Base-by-base conservation (phyloP, 1,139 yeast genomes). In the Candida sp. region DNA sequence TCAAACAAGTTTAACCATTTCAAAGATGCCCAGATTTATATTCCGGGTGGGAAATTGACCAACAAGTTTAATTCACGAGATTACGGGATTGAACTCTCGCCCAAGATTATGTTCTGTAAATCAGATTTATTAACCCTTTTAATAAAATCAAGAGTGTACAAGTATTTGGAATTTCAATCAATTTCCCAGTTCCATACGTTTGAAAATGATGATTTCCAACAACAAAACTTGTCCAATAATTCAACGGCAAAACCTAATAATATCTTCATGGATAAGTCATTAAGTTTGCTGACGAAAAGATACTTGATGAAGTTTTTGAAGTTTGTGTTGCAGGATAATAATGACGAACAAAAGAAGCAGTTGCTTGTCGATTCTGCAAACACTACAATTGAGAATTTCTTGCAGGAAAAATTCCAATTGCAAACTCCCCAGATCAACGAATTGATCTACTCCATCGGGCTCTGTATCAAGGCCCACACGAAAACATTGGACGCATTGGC, bases 111-210 rank as follows among this genome's bases (percentile, higher is more conserved):
- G 70, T 93, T 93, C 66, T 93, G 97, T 38, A 82, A 84, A 61
- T 85, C 95, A 7, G 97, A 90, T 61, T 73, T 95, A 56, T 74
- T 93, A 51, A 79, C 87, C 6, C 72, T 93, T 44, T 74, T 93
- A 46, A 75, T 90, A 46, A 85, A 87, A 59, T 83, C 95, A 39
- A 77, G 97, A 49, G 97, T 93, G 29, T 87, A 88, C 62, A 85
- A 87, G 59, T 93, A 93, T 66, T 75, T 93, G 60, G 98, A 93
- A 62, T 91, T 93, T 68, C 95, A 89, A 66, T 84, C 97, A 29
- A 69, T 93, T 50, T 81, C 90, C 38, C 84, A 84, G 53, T 90
- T 91, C 70, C 98, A 91, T 63, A 89, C 96, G 15, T 93, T 78
- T 65, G 97, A 90, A 65, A 85, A 89, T 57, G 97, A 91, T 62